These are phyloP conservation scores for Wickerhamiella sorbophila DNA, from an alignment of 805 yeast species.

Conservation along the genomic window DNA sequence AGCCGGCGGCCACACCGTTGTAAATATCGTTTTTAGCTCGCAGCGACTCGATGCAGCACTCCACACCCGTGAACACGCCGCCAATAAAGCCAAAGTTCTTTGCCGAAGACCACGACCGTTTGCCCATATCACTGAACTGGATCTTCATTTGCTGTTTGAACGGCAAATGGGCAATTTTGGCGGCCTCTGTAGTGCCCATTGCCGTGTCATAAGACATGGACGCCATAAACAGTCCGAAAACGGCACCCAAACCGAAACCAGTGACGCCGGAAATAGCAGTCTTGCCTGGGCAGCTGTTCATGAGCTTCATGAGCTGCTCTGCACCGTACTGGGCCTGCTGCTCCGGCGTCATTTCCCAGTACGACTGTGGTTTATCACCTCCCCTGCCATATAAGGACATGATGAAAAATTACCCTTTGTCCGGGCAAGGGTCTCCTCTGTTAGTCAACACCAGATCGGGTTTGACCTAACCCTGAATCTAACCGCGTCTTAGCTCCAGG, in stretches of 20 bases:
- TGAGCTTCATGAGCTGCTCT: constrained; percentile 59
- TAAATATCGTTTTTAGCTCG: constrained; percentile 86
- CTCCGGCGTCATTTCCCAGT: constrained; percentile 67
- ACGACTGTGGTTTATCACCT: constrained; percentile 27
- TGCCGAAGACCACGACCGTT: constrained; percentile 74
- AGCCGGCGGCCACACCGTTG: constrained; percentile 88
- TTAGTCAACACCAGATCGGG: too few relatives aligned
- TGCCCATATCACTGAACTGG: constrained; percentile 86
- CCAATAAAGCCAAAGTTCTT: constrained; percentile 92
- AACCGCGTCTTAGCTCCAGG: too few relatives aligned
- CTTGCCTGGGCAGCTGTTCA: constrained; percentile 92
- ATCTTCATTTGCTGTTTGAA: constrained; percentile 83
- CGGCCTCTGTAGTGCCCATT: constrained; percentile 36
- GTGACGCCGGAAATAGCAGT: constrained; percentile 83
- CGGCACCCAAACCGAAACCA: constrained; percentile 90
- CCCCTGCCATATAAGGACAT: constrained; percentile 14
- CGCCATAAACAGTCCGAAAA: constrained; percentile 84
- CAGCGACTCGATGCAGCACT: constrained; percentile 70
- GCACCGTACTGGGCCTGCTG: constrained; percentile 93
- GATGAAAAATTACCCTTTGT: not conserved
- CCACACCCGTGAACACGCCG: constrained; percentile 80
- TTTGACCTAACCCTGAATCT: too few relatives aligned
- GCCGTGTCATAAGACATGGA: constrained; percentile 73
- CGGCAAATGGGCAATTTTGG: constrained; percentile 67
- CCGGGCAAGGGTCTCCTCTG: too few relatives aligned